Evolutionary conservation across 83 land plant genomes (phyloP).

Genomic region (Isoetes engelmannii): DNA sequence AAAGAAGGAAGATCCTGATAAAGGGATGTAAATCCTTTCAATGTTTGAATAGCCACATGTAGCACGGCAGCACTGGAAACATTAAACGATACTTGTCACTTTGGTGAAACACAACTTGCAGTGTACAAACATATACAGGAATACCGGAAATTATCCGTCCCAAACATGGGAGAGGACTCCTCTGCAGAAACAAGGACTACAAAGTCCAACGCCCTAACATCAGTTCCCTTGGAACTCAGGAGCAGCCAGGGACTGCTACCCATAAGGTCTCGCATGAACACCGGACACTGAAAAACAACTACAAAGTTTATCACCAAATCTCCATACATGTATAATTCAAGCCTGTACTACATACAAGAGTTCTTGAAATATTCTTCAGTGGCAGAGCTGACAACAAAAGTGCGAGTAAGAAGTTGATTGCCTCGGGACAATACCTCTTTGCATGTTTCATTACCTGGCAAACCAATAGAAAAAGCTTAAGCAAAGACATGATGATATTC

Average conservation of each 20-base stretch:
- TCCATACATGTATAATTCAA: conserved; percentile 6
- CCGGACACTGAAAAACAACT: conserved; percentile 21
- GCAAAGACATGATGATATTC: background rate
- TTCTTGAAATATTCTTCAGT: conserved; percentile 14
- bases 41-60: conserved; percentile 36
- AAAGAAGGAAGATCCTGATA: conserved; percentile 55
- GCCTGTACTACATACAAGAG: background rate
- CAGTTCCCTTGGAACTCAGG: conserved; percentile 25
- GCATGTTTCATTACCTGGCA: conserved; percentile 49
- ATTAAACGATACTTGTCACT: background rate
- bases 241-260: conserved; percentile 44
- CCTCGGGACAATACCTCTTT: conserved; percentile 76
- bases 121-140: too few species aligned
- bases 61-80: conserved; percentile 55
- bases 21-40: conserved; percentile 48
- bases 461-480: background rate
- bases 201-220: conserved; percentile 45
- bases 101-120: too few species aligned
- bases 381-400: conserved; percentile 50
- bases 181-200: conserved; percentile 43
- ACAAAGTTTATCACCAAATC: conserved; percentile 12
- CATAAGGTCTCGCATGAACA: conserved; percentile 42
- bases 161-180: conserved; percentile 45
- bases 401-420: conserved; percentile 50
- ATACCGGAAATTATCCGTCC: conserved; percentile 64